Evolutionary conservation across 2,329 filamentous ascomycete genomes (phyloP).

Genomic region (Paraphoma sp.): DNA sequence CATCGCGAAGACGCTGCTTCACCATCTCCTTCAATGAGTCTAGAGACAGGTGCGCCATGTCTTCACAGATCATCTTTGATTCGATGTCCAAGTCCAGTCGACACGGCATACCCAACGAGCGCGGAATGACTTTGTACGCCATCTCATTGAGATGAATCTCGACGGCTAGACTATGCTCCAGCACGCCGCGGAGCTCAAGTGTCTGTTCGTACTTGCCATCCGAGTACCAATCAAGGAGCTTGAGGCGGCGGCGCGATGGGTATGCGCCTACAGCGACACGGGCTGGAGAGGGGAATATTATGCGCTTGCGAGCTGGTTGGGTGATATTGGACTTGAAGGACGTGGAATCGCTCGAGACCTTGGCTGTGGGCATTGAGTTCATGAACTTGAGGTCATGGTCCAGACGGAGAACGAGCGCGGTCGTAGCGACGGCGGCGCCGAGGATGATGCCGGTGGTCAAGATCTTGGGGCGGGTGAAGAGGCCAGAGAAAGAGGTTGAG

Average conservation of each 20-base stretch:
- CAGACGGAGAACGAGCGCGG: no score
- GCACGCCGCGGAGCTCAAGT: background rate
- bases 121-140: background rate
- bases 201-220: background rate
- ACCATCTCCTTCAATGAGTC: background rate
- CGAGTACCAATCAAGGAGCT: background rate
- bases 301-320: no score
- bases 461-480: no score
- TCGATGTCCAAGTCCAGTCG: background rate
- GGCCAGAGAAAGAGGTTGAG: no score
- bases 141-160: background rate
- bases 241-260: background rate
- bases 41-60: background rate
- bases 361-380: background rate
- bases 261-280: background rate
- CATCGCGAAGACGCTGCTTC: background rate
- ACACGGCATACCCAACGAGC: background rate
- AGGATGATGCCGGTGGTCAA: no score
- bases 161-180: background rate
- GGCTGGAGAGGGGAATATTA: background rate
- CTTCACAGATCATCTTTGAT: background rate
- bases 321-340: background rate
- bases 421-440: no score
- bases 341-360: background rate
- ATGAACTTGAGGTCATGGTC: no score